Percentiles rank a stretch among this genome's conserved stretches.
Conservation (phyloP, 2,329 filamentous ascomycete genomes). For the Sphaerulina vaccinii region DNA sequence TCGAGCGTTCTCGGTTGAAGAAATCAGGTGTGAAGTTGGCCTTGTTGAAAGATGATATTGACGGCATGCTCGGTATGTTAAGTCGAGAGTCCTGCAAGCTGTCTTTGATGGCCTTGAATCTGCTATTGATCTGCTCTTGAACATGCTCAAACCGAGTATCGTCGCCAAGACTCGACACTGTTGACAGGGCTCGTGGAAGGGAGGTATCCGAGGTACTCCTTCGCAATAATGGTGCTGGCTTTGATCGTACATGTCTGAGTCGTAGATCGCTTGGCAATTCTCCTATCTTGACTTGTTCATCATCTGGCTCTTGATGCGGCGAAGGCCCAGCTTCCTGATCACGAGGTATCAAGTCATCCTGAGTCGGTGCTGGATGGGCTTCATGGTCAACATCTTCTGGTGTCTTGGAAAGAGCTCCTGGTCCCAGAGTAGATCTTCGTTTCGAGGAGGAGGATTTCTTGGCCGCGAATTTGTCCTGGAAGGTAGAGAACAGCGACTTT, state of each 20-base stretch:
- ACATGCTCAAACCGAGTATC: conserved; percentile 78
- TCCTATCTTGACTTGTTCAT: conserved; percentile 21
- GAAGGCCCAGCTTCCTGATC: conserved; percentile 6
- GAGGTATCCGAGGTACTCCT: conserved; percentile 75
- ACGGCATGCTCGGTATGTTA: conserved; percentile 53
- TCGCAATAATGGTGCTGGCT: conserved; percentile 44
- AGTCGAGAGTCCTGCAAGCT: conserved; percentile 81
- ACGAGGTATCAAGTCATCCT: neutral
- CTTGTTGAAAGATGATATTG: conserved; percentile 48
- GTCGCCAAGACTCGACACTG: conserved; percentile 80
- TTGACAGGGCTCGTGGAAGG: conserved; percentile 68
- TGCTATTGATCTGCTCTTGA: conserved; percentile 80
- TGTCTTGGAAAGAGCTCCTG: neutral
- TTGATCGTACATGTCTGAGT: conserved; percentile 23
- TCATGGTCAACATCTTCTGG: neutral
- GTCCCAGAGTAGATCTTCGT: conserved; percentile 6
- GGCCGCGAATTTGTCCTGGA: conserved; percentile 18
- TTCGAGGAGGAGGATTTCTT: neutral
- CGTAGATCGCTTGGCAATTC: conserved; percentile 25
- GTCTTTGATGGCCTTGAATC: conserved; percentile 86
- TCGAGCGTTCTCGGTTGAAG: conserved; percentile 30
- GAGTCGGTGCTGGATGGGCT: neutral
- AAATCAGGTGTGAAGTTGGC: conserved; percentile 33
- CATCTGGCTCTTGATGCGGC: conserved; percentile 25
- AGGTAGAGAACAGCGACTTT: conserved; percentile 31